phyloP scores from a whole-genome alignment of 108 stramenopile species.

The Stephanodiscus minutulus region DNA sequence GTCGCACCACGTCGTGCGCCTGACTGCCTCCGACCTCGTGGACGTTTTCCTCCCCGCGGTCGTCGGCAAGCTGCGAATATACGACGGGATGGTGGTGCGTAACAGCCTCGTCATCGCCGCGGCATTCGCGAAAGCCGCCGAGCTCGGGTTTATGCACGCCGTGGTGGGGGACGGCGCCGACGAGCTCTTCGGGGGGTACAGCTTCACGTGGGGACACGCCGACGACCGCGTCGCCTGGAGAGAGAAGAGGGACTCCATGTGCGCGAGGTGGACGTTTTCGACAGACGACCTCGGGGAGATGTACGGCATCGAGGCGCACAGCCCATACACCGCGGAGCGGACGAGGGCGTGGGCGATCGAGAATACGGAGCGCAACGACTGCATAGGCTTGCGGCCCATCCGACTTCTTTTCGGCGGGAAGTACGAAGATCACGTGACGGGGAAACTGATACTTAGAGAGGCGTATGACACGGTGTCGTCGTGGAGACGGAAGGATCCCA shows the following conservation, averaged over 20 bases:
- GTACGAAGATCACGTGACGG: conserved; percentile 38
- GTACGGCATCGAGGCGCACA: conserved; percentile 45
- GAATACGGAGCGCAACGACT: conserved; percentile 42
- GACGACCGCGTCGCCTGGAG: conserved; percentile 47
- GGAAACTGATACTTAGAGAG: conserved; percentile 59
- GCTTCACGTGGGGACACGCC: conserved; percentile 54
- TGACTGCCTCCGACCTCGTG: conserved; percentile 43
- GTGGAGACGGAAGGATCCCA: conserved; percentile 69
- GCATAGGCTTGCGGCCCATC: conserved; percentile 37
- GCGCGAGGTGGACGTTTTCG: conserved; percentile 60
- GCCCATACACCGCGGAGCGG: conserved; percentile 39
- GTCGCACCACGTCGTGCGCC: conserved; percentile 38
- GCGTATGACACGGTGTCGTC: conserved; percentile 61
- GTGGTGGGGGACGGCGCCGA: conserved; percentile 69
- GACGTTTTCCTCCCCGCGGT: conserved; percentile 41
- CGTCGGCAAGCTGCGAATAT: conserved; percentile 42
- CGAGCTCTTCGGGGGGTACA: conserved; percentile 70
- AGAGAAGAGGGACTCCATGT: conserved; percentile 61
- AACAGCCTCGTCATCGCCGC: too few relatives aligned
- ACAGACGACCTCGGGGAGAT: conserved; percentile 41
- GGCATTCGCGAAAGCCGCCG: too few relatives aligned
- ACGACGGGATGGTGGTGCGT: too few relatives aligned
- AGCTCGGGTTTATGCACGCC: too few relatives aligned
- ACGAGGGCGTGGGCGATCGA: conserved; percentile 48
- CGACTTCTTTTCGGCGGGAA: conserved; percentile 31